These are phyloP conservation scores for Mortierella claussenii DNA, from an alignment of 192 early-diverging fungal species.

Conservation along the genomic window DNA sequence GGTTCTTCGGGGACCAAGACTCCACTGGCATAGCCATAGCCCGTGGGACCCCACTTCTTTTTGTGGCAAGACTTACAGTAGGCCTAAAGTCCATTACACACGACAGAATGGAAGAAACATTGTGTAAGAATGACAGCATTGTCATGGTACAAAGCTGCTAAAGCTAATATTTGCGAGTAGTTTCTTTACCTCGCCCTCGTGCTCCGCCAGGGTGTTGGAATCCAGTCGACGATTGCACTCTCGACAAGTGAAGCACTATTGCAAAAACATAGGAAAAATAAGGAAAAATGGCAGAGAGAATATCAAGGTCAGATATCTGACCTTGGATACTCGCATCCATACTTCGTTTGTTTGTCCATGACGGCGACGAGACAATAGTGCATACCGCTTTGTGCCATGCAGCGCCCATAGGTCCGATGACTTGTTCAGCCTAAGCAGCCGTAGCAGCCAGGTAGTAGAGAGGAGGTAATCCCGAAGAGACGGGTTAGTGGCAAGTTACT, in stretches of 20 bases:
- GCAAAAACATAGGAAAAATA: not conserved
- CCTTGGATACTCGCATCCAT: not conserved
- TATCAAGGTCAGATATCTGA: too few species aligned
- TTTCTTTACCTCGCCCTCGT: slow-evolving; percentile 62
- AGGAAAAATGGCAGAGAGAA: too few species aligned
- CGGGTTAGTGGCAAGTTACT: too few species aligned
- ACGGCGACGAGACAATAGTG: not conserved
- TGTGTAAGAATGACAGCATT: too few species aligned
- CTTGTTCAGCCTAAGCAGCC: slow-evolving; percentile 49
- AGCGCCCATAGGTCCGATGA: slow-evolving; percentile 50
- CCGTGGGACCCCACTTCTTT: slow-evolving; percentile 68
- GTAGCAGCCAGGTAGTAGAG: too few species aligned
- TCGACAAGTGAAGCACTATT: slow-evolving; percentile 35
- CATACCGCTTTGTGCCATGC: slow-evolving; percentile 49
- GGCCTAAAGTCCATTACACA: slow-evolving; percentile 43
- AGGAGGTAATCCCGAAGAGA: not conserved
- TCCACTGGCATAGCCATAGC: slow-evolving; percentile 49
- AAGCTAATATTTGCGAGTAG: not conserved
- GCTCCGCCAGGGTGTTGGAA: slow-evolving; percentile 62
- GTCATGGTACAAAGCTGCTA: not conserved
- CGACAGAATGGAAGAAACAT: too few species aligned
- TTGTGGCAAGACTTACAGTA: slow-evolving; percentile 67
- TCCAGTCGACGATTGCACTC: slow-evolving; percentile 69
- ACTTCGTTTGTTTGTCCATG: not conserved
- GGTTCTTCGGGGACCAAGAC: slow-evolving; percentile 43